phyloP scores from a whole-genome alignment of 495 filamentous ascomycete genomes.

The Daldinia caldariorum region DNA sequence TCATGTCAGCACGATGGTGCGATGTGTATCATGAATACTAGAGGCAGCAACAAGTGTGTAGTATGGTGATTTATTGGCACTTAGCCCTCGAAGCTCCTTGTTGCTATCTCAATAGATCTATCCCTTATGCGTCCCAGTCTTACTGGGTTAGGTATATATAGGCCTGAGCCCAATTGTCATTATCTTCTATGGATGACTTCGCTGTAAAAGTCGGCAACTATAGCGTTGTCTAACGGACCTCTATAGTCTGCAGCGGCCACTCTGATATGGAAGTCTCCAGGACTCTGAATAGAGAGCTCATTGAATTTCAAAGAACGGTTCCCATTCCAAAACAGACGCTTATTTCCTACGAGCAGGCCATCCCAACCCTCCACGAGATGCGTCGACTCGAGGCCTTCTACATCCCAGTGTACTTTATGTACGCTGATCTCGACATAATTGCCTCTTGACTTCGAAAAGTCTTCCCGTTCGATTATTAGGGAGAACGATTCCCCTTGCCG shows the following conservation, averaged over 20 bases:
- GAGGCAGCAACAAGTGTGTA: too few species aligned
- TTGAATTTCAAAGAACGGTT: not conserved
- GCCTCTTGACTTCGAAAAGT: not conserved
- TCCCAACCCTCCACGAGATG: not conserved
- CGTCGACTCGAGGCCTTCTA: not conserved
- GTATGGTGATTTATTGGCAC: too few species aligned
- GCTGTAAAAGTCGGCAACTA: not conserved
- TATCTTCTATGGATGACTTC: not conserved
- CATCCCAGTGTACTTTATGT: not conserved
- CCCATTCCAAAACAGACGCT: not conserved
- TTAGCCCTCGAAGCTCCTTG: too few species aligned
- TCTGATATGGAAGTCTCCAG: not conserved
- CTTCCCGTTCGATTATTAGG: not conserved
- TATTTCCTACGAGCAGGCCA: not conserved
- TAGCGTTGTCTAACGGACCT: not conserved
- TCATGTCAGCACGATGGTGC: too few species aligned
- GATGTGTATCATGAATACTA: too few species aligned
- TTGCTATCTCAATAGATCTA: too few species aligned
- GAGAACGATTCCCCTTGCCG: not conserved
- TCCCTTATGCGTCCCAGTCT: too few species aligned
- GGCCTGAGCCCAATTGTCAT: too few species aligned
- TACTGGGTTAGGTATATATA: too few species aligned
- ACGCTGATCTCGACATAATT: not conserved
- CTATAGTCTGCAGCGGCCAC: not conserved
- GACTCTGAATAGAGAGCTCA: not conserved